These are phyloP conservation scores for Kodamaea plutei DNA, from an alignment of 1,139 yeast species.

Conservation along the genomic window DNA sequence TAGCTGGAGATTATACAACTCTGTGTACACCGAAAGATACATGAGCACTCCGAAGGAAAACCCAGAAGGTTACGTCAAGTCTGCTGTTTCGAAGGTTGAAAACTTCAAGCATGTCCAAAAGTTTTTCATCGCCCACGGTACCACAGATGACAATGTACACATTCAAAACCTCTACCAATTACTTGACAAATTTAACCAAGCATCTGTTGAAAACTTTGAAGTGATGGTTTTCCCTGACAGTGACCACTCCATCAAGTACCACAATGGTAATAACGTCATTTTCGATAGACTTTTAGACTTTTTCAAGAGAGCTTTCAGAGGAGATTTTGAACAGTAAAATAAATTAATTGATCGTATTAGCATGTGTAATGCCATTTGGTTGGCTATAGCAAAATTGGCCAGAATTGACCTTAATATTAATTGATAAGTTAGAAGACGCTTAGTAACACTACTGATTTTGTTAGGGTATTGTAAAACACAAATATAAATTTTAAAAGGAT, in stretches of 20 bases:
- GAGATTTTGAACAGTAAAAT: constrained; percentile 28
- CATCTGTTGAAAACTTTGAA: constrained; percentile 64
- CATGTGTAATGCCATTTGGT: too few species aligned
- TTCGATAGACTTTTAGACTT: constrained; percentile 62
- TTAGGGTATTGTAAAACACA: too few species aligned
- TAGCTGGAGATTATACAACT: constrained; percentile 70
- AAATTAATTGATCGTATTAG: too few species aligned
- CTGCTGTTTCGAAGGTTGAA: constrained; percentile 50
- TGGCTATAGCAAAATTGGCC: too few species aligned
- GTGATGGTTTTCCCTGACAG: constrained; percentile 76
- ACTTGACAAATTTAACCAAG: constrained; percentile 57
- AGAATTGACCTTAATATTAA: too few species aligned
- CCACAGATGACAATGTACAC: constrained; percentile 82
- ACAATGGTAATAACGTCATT: constrained; percentile 64
- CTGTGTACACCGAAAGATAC: constrained; percentile 75
- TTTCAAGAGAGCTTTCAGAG: constrained; percentile 52
- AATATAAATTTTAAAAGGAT: too few species aligned
- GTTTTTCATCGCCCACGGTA: constrained; percentile 71
- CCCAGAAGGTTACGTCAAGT: constrained; percentile 49
- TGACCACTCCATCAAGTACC: constrained; percentile 67
- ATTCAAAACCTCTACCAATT: constrained; percentile 67
- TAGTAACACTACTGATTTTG: too few species aligned
- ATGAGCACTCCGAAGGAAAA: constrained; percentile 68
- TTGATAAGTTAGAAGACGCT: too few species aligned
- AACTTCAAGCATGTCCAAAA: constrained; percentile 49